Evolutionary conservation across 2,329 filamentous ascomycete genomes (phyloP).

Genomic region (Aspergillus flavus): DNA sequence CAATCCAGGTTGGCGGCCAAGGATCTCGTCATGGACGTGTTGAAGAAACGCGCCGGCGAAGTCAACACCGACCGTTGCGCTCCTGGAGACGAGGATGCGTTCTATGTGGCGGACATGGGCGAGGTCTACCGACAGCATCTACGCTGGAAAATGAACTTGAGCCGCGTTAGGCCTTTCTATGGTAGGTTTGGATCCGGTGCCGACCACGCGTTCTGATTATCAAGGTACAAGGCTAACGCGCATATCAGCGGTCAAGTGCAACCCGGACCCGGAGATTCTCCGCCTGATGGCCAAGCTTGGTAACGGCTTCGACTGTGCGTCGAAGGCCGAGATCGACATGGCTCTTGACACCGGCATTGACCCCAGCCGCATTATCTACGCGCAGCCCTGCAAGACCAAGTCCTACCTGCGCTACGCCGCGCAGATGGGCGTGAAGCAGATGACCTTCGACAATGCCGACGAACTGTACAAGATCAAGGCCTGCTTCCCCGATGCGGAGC

Average conservation of each 20-base stretch:
- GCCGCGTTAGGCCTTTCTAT: conserved; percentile 94
- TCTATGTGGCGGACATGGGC: conserved; percentile 97
- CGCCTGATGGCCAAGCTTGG: conserved; percentile 85
- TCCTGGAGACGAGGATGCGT: conserved; percentile 92
- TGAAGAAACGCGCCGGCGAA: conserved; percentile 79
- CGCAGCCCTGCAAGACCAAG: conserved; percentile 99
- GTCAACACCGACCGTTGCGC: conserved; percentile 88
- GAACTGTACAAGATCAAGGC: conserved; percentile 98
- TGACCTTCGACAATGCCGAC: conserved; percentile 99
- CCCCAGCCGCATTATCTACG: conserved; percentile 93
- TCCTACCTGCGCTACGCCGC: conserved; percentile 93
- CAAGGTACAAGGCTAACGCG: background rate
- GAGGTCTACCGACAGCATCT: conserved; percentile 98
- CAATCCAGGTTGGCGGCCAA: conserved; percentile 61
- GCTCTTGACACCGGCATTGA: conserved; percentile 81
- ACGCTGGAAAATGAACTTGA: conserved; percentile 94
- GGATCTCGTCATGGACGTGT: conserved; percentile 80
- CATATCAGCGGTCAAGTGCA: conserved; percentile 88
- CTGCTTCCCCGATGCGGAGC: conserved; percentile 83
- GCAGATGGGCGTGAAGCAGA: conserved; percentile 84
- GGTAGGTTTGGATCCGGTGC: conserved; percentile 57
- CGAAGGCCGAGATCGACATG: conserved; percentile 94
- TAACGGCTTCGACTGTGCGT: conserved; percentile 96
- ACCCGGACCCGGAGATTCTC: conserved; percentile 88
- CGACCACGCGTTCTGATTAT: background rate